Conservation (phyloP, 768 basidiomycete species). For the Hygrophoropsis aurantiaca region DNA sequence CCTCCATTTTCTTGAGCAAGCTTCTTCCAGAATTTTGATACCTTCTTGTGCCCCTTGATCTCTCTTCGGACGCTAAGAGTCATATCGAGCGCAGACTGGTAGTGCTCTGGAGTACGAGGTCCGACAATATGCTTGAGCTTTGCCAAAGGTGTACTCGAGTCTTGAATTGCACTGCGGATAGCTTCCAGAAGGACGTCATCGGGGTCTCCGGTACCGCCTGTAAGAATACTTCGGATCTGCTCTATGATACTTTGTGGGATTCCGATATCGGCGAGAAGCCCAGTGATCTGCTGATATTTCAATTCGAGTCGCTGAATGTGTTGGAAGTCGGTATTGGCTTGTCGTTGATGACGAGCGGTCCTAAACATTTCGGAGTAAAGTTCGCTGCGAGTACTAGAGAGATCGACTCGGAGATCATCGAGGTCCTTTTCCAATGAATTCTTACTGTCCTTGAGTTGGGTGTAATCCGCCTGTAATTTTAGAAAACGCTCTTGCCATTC, state of each 20-base stretch:
- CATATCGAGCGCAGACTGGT: conserved; percentile 45
- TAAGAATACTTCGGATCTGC: conserved; percentile 17
- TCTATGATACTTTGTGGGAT: conserved; percentile 22
- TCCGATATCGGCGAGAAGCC: conserved; percentile 26
- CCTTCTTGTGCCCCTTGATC: conserved; percentile 42
- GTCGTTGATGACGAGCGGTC: conserved; percentile 26
- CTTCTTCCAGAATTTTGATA: conserved; percentile 46
- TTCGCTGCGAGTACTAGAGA: conserved; percentile 25
- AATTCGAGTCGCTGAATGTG: conserved; percentile 27
- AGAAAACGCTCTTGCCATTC: conserved; percentile 8
- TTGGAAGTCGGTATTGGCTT: conserved; percentile 17
- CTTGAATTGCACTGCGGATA: conserved; percentile 41
- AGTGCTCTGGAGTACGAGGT: conserved; percentile 40
- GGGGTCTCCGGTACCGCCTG: conserved; percentile 29
- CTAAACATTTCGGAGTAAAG: conserved; percentile 29
- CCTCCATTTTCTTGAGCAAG: conserved; percentile 33
- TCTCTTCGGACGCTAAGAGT: conserved; percentile 45
- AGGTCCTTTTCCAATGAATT: conserved; percentile 24
- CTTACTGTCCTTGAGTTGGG: conserved; percentile 13
- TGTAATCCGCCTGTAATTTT: conserved; percentile 12
- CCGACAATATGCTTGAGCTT: conserved; percentile 35
- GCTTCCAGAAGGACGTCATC: conserved; percentile 45
- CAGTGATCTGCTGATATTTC: conserved; percentile 20
- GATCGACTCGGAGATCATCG: conserved; percentile 24
- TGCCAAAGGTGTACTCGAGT: conserved; percentile 42